Evolutionary conservation across 208 protist genomes (phyloP), one percentile per base, ranked within the genome.

Genomic region (Trypanosoma cruzi): DNA sequence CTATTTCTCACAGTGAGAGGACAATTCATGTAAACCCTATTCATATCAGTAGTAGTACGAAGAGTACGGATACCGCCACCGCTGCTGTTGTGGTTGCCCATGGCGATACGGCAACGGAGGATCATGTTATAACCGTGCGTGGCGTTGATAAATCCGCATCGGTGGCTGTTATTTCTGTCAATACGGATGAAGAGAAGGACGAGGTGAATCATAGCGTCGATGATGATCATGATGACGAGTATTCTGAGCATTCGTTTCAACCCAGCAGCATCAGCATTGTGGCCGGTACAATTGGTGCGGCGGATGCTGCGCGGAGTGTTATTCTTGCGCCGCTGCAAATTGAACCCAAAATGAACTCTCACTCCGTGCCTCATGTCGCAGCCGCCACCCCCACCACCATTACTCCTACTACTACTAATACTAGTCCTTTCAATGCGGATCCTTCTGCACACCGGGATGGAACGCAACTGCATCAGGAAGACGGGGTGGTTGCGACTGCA

Each of bases 181-280:
- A 4, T 5, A 32, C 4, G 32, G 48, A 24, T 44, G 18, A 13
- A 42, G 32, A 46, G 49, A n/a, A 57, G 28, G 49, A 57, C 54
- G 49, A 8, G 10, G 32, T 20, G 4, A 34, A 1, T 37, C 2
- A 6, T 53, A 22, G 20, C 36, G 42, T 1, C 31, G 26, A 14
- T 61, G 22, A 16, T 46, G 64, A 8, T 50, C 14, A 40, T 32
- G 37, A 26, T 55, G 58, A 31, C 16, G 32, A 3, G 42, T 57
- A 28, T 31, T 65, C 55, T 48, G 63, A 63, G 50, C 70, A 32
- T 22, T 69, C 70, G 2, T 22, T 64, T 26, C 54, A 62, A 20
- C 63, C 63, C 14, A 68, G 60, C 55, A 68, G 62, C 29, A 63
- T 69, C 22, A 75, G 63, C 29, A 29, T 75, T 26, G 44, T 56